Percentiles rank a stretch among this genome's conserved stretches.
These are phyloP conservation scores for Pulveroboletus sp. DNA, from an alignment of 768 basidiomycete genomes.

Conservation along the genomic window DNA sequence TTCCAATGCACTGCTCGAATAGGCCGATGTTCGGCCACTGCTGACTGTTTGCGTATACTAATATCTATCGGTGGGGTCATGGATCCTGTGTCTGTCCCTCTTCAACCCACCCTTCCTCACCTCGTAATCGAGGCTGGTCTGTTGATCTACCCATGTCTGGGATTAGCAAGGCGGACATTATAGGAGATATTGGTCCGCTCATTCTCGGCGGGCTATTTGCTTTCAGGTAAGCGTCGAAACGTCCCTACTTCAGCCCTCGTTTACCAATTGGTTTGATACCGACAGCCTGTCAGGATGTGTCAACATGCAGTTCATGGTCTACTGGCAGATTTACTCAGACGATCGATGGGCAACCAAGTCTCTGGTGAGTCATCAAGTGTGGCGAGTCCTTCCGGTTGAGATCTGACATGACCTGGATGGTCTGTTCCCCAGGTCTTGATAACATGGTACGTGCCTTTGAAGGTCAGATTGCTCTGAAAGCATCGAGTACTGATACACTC, in stretches of 20 bases:
- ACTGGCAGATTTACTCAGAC: constrained; percentile 14
- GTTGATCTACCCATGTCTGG: constrained; percentile 1
- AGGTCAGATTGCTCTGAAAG: neutral
- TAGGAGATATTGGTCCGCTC: constrained; percentile 15
- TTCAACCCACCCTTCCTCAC: neutral
- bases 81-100: neutral
- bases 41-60: neutral
- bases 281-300: constrained; percentile 24
- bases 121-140: neutral
- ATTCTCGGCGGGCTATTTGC: constrained; percentile 23
- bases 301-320: constrained; percentile 24
- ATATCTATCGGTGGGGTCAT: neutral
- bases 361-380: constrained; percentile 10
- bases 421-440: constrained; percentile 12
- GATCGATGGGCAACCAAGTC: constrained; percentile 17
- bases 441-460: constrained; percentile 14
- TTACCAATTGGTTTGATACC: neutral
- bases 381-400: no score
- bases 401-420: neutral
- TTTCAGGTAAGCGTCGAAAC: constrained; percentile 10
- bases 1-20: no score
- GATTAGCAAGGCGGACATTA: neutral
- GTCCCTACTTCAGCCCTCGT: neutral
- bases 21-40: no score
- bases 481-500: neutral